These are phyloP conservation scores for Starmerella tilneyi DNA, from an alignment of 805 yeast genomes.

Conservation along the genomic window DNA sequence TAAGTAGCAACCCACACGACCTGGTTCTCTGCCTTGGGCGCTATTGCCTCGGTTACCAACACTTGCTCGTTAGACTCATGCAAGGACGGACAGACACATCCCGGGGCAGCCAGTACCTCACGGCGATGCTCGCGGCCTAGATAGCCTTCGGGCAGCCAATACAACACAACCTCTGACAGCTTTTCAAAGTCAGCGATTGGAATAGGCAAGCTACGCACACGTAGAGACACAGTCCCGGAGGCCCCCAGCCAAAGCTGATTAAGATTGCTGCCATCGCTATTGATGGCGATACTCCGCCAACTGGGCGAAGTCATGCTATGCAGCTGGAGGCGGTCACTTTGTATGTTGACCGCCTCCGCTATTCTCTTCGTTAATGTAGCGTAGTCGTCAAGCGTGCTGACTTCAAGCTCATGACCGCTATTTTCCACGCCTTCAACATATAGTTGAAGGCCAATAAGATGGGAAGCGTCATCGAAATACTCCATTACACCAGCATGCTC, in stretches of 20 bases:
- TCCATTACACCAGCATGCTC: conserved; percentile 15
- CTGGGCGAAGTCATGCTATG: conserved; percentile 23
- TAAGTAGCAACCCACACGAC: conserved; percentile 8
- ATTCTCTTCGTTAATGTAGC: conserved; percentile 51
- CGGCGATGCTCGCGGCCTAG: conserved; percentile 37
- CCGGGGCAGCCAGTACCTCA: conserved; percentile 48
- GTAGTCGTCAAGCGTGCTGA: conserved; percentile 51
- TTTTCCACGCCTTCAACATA: not conserved
- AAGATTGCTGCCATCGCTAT: conserved; percentile 13
- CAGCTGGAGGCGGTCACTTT: conserved; percentile 54
- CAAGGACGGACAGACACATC: not conserved
- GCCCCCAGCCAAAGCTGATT: conserved; percentile 14
- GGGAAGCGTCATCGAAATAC: conserved; percentile 30
- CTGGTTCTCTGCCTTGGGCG: not conserved
- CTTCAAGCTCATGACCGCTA: not conserved
- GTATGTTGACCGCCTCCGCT: conserved; percentile 46
- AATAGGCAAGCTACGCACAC: conserved; percentile 68
- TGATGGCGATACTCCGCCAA: not conserved
- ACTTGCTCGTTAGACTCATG: not conserved
- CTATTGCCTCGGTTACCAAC: not conserved
- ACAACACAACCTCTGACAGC: conserved; percentile 53
- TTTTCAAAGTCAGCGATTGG: conserved; percentile 68
- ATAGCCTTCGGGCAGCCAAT: conserved; percentile 62
- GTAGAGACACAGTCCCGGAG: conserved; percentile 33
- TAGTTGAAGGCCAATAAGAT: conserved; percentile 21